phyloP scores from a whole-genome alignment of 371 early-diverging fungal genomes.

The Haplosporangium sp. region DNA sequence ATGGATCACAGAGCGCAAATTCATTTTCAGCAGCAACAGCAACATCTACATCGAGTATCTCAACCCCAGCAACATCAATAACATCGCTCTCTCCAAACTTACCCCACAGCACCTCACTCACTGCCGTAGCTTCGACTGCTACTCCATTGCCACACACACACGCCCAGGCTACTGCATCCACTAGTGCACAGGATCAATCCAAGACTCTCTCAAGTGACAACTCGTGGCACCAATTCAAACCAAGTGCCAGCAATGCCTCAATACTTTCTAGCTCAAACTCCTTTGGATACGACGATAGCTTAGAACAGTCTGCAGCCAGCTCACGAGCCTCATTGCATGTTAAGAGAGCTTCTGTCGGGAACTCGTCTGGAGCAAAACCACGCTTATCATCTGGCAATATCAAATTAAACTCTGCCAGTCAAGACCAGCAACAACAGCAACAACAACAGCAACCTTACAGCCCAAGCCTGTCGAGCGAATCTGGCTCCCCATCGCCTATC shows the following conservation, averaged over 20 bases:
- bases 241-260: slow-evolving; percentile 28
- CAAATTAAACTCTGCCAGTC: slow-evolving; percentile 24
- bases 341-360: slow-evolving; percentile 38
- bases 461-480: slow-evolving; percentile 50
- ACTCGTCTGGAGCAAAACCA: slow-evolving; percentile 22
- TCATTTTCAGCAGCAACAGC: slow-evolving; percentile 17
- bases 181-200: slow-evolving; percentile 18
- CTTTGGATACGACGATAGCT: slow-evolving; percentile 25
- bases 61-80: slow-evolving; percentile 9
- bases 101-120: background rate
- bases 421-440: slow-evolving; percentile 35
- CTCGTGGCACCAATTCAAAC: slow-evolving; percentile 36
- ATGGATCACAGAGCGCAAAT: slow-evolving; percentile 13
- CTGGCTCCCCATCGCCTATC: slow-evolving; percentile 41
- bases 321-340: slow-evolving; percentile 26
- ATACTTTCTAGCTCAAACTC: slow-evolving; percentile 27
- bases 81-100: slow-evolving; percentile 16
- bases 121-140: background rate
- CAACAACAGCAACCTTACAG: slow-evolving; percentile 44
- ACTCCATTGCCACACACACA: slow-evolving; percentile 8
- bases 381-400: slow-evolving; percentile 48
- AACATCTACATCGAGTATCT: slow-evolving; percentile 9
- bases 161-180: slow-evolving; percentile 1
- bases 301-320: slow-evolving; percentile 15
- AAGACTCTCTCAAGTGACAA: slow-evolving; percentile 24